Conservation (phyloP, 805 yeast species). For the Maudiozyma serrabonitensis region DNA sequence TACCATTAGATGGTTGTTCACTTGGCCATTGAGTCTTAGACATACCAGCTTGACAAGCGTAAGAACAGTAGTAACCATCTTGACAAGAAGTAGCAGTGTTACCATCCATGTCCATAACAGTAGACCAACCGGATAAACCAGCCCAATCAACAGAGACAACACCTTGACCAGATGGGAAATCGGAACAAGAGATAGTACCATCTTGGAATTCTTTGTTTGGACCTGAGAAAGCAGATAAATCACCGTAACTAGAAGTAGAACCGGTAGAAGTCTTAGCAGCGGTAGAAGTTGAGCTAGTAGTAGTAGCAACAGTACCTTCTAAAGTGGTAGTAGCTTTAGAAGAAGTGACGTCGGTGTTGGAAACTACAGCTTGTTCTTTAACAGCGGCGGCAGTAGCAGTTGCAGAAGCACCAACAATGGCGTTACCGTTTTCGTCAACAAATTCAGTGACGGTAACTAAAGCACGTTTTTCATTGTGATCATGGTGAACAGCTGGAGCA, state of each 20-base stretch:
- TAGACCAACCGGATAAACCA: constrained; percentile 42
- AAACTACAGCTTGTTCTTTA: constrained; percentile 8
- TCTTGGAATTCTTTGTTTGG: constrained; percentile 58
- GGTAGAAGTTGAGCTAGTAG: constrained; percentile 19
- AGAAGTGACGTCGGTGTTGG: constrained; percentile 13
- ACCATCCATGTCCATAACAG: constrained; percentile 37
- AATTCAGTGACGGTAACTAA: constrained; percentile 27
- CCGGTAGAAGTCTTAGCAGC: constrained; percentile 18
- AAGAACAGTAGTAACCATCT: constrained; percentile 93
- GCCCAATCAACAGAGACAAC: constrained; percentile 53
- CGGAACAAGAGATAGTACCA: constrained; percentile 58
- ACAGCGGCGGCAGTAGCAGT: constrained; percentile 18
- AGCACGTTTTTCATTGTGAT: constrained; percentile 24
- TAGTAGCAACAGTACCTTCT: constrained; percentile 13
- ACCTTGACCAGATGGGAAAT: constrained; percentile 70
- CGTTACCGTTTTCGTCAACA: constrained; percentile 25
- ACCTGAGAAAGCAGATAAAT: constrained; percentile 43
- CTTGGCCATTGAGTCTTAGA: constrained; percentile 98
- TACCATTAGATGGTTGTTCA: constrained; percentile 80
- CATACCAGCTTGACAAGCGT: constrained; percentile 98
- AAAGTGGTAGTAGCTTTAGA: constrained; percentile 8
- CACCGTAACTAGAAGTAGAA: constrained; percentile 40
- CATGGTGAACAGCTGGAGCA: constrained; percentile 23
- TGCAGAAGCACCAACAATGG: constrained; percentile 12
- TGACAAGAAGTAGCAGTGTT: constrained; percentile 61